Evolutionary conservation across 169 alveolate species (phyloP).

Genomic region (Eimeria maxima): DNA sequence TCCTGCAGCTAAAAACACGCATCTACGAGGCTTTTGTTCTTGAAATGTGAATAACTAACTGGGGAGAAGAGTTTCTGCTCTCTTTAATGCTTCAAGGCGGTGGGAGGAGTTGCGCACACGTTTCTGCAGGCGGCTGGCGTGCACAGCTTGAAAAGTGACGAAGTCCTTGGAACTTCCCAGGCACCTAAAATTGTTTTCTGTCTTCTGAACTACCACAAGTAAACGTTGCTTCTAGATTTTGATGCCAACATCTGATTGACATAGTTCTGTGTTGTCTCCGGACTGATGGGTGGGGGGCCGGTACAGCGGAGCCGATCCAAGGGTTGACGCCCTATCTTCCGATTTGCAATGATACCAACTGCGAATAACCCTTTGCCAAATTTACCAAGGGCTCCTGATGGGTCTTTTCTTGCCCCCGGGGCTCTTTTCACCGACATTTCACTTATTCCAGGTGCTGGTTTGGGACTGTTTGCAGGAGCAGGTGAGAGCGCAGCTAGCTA

Average conservation of each 20-base stretch:
- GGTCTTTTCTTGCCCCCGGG: constrained; percentile 56
- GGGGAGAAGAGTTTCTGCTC: not conserved
- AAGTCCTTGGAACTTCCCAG: not conserved
- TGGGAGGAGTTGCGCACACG: not conserved
- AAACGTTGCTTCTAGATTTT: not conserved
- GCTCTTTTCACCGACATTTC: not conserved
- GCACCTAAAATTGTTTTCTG: not conserved
- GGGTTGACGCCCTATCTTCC: not conserved
- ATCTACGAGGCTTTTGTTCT: not conserved
- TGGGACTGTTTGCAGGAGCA: constrained; percentile 44
- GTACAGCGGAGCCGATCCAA: not conserved
- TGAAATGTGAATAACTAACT: not conserved
- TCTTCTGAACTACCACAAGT: not conserved
- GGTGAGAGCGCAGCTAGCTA: not conserved
- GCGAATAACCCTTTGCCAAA: not conserved
- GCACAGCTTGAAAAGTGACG: not conserved
- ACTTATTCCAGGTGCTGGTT: constrained; percentile 42
- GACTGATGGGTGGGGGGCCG: not conserved
- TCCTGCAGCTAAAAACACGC: not conserved
- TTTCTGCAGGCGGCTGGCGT: not conserved
- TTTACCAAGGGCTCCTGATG: not conserved
- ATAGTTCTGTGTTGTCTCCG: not conserved
- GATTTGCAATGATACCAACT: not conserved
- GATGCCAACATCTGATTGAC: not conserved
- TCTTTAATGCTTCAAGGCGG: not conserved